phyloP scores from a whole-genome alignment of 2,329 filamentous ascomycete genomes.

The Xylariaceae sp. region DNA sequence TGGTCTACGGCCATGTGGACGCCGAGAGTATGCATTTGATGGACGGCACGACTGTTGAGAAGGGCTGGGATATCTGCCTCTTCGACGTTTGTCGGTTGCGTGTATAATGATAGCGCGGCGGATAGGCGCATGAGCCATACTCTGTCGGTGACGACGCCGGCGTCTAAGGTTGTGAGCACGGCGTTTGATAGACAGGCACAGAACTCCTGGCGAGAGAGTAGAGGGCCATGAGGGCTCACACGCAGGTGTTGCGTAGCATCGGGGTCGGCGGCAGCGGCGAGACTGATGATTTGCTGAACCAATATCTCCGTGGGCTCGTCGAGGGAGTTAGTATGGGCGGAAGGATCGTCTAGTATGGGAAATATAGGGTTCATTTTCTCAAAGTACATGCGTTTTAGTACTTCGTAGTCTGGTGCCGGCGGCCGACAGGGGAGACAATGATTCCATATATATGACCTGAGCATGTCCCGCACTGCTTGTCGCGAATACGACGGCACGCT shows the following conservation, averaged over 20 bases:
- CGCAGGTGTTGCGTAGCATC: constrained; percentile 41
- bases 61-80: constrained; percentile 52
- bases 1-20: constrained; percentile 43
- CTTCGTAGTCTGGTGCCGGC: constrained; percentile 40
- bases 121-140: constrained; percentile 50
- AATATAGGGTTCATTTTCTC: constrained; percentile 52
- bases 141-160: constrained; percentile 49
- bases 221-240: constrained; percentile 35
- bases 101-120: constrained; percentile 52
- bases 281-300: constrained; percentile 48
- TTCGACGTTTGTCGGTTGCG: constrained; percentile 48
- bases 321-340: constrained; percentile 21
- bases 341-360: constrained; percentile 41
- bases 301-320: constrained; percentile 35
- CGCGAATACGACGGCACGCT: constrained; percentile 23
- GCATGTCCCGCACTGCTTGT: constrained; percentile 27
- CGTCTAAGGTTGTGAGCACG: constrained; percentile 45
- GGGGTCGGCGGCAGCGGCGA: constrained; percentile 49
- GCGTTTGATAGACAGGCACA: constrained; percentile 44
- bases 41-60: constrained; percentile 48
- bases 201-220: constrained; percentile 44
- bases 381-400: constrained; percentile 42
- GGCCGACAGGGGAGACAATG: constrained; percentile 46
- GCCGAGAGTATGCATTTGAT: constrained; percentile 52
- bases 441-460: constrained; percentile 39